Base-by-base conservation (phyloP, 2,329 filamentous ascomycete species). In the Cladosporium phlei region DNA sequence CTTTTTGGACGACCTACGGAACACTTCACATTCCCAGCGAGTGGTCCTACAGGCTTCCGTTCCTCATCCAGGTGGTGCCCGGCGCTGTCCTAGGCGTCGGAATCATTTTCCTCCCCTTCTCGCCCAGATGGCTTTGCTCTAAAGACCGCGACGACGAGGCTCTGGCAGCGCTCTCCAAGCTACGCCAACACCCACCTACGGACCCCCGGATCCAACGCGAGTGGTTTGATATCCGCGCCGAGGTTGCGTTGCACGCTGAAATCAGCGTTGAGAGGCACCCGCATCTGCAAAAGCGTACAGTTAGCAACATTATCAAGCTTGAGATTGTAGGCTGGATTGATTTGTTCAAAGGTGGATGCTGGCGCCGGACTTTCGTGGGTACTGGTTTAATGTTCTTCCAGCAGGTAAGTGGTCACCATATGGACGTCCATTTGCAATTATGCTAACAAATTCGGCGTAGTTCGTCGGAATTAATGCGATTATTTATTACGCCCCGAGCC, bases 361-460 rank as follows among this genome's bases (percentile, higher is more conserved):
- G 69, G 58, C 64, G 72, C 33, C 65, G 74, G 17, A 76, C 73
- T 0, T 69, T 73, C 37, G 66, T 80, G 14, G 78, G 75, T 17
- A 61, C 73, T 5, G 67, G 70, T 1, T 56, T 81, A 11, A 75
- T 76, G 68, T 80, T 80, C 56, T 81, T 80, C 58, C 77, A 80
- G 47, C 76, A 78, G 55, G 63, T 67, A 58, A 8, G 57, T 67
- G 4, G 53, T 66, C 20, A 8, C 5, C 19, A 9, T n/a, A 32
- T 32, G 10, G n/a, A 10, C 9, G 10, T 10, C 19, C 2, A 4
- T 30, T 9, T 10, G 5, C 7, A 24, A 19, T 3, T 3, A 4
- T 8, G 34, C 34, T 37, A 38, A 37, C 12, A 22, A 17, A 4
- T 8, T 21, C 16, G 21, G 14, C 19, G 10, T 2, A 71, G 48